Evolutionary conservation across 129 eudicot genomes (phyloP), one percentile per base, ranked within the genome.

Genomic region (Flaveria robusta): DNA sequence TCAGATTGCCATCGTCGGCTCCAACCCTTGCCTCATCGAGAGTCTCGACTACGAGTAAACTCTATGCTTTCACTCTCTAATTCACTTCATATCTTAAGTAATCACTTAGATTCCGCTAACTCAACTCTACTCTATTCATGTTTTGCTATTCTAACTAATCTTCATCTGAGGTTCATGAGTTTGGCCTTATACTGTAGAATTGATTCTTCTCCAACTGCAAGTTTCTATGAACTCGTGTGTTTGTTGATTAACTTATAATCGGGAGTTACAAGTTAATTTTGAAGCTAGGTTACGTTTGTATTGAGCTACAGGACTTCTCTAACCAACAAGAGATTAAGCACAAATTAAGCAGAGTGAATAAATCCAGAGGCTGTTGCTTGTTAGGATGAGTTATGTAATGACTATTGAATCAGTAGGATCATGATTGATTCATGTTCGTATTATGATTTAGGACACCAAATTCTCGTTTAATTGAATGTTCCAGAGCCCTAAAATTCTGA

Each of bases 41-140:
- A 92, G 98, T 75, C 98, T 92, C 74, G 98, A 92, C 66, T 92
- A 92, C 63, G 98, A 92, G 98, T 92, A 50, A 2, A 50, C 68
- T 50, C 47, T 4, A 7, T 42, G 10, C 41, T 66, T 66, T 69
- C 49, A 45, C 56, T 50, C 42, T 49, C 16, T n/a, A 2, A 2
- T 27, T 26, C 20, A 41, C 13, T 18, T 1, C 12, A 22, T 1
- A 56, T 20, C 39, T 62, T 27, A 29, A 14, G 4, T 15, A 14
- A 13, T 27, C 43, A 2, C 29, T 62, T 62, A 7, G 39, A 60
- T 60, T 59, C 29, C 12, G 14, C 66, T 50, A 1, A 43, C 24
- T 73, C 1, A 12, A 52, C 74, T 13, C 43, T 5, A 16, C 70
- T 62, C 18, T 19, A 29, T 64, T 75, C 29, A 58, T 58, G 34